A percentile compares a stretch with the other conserved stretches of the same genome.
These are phyloP conservation scores for Eragrostis tef DNA, from an alignment of 202 grass and related monocot species.

Conservation along the genomic window DNA sequence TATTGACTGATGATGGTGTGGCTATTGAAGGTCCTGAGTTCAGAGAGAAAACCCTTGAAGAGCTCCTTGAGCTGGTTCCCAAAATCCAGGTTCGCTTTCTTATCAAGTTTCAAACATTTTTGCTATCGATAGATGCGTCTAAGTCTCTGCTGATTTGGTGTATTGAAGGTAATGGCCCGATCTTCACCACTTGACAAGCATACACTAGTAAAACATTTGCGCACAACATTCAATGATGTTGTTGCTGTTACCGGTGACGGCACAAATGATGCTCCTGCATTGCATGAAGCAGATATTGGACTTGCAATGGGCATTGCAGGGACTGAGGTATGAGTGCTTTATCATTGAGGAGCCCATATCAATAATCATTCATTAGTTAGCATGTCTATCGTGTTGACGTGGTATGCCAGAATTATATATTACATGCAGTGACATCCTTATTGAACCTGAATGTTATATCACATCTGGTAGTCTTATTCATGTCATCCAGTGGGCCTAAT, in stretches of 20 bases:
- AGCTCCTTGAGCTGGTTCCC: constrained; percentile 80
- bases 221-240: constrained; percentile 82
- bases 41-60: constrained; percentile 82
- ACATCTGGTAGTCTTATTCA: constrained; percentile 8
- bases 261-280: constrained; percentile 96
- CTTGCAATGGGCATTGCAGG: constrained; percentile 97
- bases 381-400: background rate
- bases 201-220: constrained; percentile 91
- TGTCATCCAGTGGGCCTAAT: constrained; percentile 42
- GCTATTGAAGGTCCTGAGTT: constrained; percentile 96
- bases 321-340: constrained; percentile 65
- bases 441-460: constrained; percentile 15
- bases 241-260: constrained; percentile 96
- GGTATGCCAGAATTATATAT: background rate
- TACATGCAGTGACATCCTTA: constrained; percentile 11
- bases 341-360: constrained; percentile 9
- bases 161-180: constrained; percentile 85
- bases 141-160: constrained; percentile 45
- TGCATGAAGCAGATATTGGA: constrained; percentile 95
- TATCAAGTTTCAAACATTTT: constrained; percentile 25
- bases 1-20: constrained; percentile 85
- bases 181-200: constrained; percentile 95
- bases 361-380: constrained; percentile 1
- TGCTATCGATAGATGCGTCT: constrained; percentile 7
- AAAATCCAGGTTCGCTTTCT: constrained; percentile 82